Evolutionary conservation across 257 asterid species (phyloP).

Genomic region (Solanum piurae): DNA sequence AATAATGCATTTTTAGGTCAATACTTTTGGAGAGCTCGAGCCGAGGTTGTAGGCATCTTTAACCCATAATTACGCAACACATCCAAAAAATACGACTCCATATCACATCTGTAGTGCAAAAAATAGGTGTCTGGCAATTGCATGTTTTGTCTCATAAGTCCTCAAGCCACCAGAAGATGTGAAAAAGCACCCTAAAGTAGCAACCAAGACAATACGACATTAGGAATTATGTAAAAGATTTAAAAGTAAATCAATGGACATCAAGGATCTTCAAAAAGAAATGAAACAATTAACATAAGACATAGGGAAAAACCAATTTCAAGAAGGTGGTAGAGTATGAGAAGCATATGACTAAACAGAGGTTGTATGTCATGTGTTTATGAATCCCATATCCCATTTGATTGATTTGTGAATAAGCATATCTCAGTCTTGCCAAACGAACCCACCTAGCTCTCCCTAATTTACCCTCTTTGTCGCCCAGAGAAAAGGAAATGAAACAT

Average conservation of each 20-base stretch:
- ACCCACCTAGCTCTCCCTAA: not conserved
- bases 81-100: too few relatives aligned
- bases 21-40: too few relatives aligned
- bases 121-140: too few relatives aligned
- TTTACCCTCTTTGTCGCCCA: not conserved
- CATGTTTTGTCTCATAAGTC: constrained; percentile 32
- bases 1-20: too few relatives aligned
- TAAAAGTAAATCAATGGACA: not conserved
- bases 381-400: not conserved
- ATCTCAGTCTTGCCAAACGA: not conserved
- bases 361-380: not conserved
- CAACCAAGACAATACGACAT: not conserved
- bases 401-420: not conserved
- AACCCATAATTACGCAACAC: too few relatives aligned
- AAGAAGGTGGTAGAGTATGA: not conserved
- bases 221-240: not conserved
- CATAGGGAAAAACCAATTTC: not conserved
- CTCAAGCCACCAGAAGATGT: constrained; percentile 85
- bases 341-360: not conserved
- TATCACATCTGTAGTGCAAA: too few relatives aligned
- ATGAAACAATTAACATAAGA: not conserved
- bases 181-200: constrained; percentile 67
- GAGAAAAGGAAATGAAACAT: not conserved
- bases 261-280: not conserved
- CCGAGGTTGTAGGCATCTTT: too few relatives aligned